These are phyloP conservation scores for Auriscalpium microsporum DNA, from an alignment of 768 basidiomycete species.

Conservation along the genomic window DNA sequence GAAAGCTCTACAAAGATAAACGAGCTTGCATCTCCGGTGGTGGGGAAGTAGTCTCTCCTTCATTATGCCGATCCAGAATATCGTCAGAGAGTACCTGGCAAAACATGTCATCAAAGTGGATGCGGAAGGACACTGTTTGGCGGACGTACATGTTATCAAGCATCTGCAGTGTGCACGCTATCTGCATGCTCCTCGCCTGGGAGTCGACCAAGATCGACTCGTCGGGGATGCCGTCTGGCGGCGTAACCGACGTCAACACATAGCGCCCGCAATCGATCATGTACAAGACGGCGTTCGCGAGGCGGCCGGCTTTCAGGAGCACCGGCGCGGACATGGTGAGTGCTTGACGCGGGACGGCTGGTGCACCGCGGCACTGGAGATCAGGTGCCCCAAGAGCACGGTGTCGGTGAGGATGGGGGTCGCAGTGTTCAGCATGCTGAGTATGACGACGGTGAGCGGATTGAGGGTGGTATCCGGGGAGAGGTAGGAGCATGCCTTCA, in stretches of 20 bases:
- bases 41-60: slow-evolving; percentile 2
- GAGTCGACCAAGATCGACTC: slow-evolving; percentile 4
- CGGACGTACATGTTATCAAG: slow-evolving; percentile 6
- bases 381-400: slow-evolving; percentile 4
- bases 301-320: slow-evolving; percentile 7
- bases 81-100: slow-evolving; percentile 4
- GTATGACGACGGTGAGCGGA: slow-evolving; percentile 3
- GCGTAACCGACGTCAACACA: not conserved
- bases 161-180: slow-evolving; percentile 4
- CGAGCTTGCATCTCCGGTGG: not conserved
- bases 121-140: not conserved
- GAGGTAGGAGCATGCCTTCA: slow-evolving; percentile 4
- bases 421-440: slow-evolving; percentile 7
- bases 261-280: not conserved
- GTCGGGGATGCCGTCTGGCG: slow-evolving; percentile 5
- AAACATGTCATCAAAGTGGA: not conserved
- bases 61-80: not conserved
- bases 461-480: slow-evolving; percentile 4
- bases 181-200: slow-evolving; percentile 9
- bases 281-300: slow-evolving; percentile 7
- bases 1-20: too few relatives aligned
- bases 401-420: slow-evolving; percentile 6
- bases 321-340: slow-evolving; percentile 6
- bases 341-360: not conserved
- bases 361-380: slow-evolving; percentile 2